Conservation (phyloP, 495 filamentous ascomycete genomes). For the Beverwykella pulmonaria region DNA sequence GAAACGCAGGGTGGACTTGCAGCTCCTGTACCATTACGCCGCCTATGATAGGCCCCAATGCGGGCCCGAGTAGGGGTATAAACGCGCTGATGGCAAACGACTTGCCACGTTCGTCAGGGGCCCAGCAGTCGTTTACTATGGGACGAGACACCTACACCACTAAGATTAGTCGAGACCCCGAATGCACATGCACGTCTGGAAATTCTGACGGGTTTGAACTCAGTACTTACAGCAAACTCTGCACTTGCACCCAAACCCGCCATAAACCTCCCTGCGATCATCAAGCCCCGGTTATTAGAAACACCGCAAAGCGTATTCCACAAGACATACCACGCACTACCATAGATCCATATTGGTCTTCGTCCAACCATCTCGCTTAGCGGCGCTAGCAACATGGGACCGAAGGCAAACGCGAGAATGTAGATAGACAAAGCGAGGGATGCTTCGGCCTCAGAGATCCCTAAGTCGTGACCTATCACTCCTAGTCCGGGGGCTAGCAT, state of each 20-base stretch:
- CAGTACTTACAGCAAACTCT: conserved; percentile 26
- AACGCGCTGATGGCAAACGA: conserved; percentile 20
- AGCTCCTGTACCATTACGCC: conserved; percentile 44
- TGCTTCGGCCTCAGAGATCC: conserved; percentile 31
- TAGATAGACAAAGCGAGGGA: conserved; percentile 30
- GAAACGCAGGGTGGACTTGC: too few species aligned
- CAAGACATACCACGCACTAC: conserved; percentile 16
- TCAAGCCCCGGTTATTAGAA: conserved; percentile 10
- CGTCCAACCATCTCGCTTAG: conserved; percentile 23
- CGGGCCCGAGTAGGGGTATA: conserved; percentile 22
- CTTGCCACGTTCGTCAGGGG: conserved; percentile 23
- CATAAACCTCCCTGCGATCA: conserved; percentile 29
- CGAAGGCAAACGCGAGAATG: conserved; percentile 28
- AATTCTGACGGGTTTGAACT: not conserved
- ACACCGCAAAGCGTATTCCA: conserved; percentile 32
- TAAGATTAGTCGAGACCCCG: not conserved
- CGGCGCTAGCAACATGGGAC: conserved; percentile 21
- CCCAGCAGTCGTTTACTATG: conserved; percentile 24
- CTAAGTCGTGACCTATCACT: conserved; percentile 31
- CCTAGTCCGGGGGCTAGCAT: conserved; percentile 41
- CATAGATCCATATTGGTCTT: conserved; percentile 22
- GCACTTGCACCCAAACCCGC: conserved; percentile 30
- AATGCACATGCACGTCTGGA: not conserved
- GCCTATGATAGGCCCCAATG: conserved; percentile 47
- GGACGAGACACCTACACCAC: conserved; percentile 16